A percentile compares a stretch with the other conserved stretches of the same genome.
Conservation (phyloP, 2,329 filamentous ascomycete species). For the Fusarium musae region DNA sequence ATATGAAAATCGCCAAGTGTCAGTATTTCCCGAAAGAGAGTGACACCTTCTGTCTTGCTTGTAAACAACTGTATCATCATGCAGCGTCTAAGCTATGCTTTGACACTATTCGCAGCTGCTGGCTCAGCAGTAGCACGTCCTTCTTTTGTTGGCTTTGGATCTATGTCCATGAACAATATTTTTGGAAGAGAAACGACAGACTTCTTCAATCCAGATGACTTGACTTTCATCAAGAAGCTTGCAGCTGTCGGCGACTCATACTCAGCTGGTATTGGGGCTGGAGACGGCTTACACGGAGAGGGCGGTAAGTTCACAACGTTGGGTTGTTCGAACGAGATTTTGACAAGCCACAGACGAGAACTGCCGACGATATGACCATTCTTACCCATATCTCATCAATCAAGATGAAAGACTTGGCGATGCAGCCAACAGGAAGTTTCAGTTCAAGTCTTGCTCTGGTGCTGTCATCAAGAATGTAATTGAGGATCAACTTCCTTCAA, state of each 20-base stretch:
- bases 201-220: neutral
- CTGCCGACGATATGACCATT: slow-evolving; percentile 17
- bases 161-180: neutral
- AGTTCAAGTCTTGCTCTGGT: neutral
- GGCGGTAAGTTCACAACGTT: neutral
- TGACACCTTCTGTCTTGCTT: neutral
- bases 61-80: neutral
- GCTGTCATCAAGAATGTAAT: neutral
- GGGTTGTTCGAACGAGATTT: no score
- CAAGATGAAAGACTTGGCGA: neutral
- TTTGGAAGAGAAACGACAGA: neutral
- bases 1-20: neutral
- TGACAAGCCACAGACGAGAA: neutral
- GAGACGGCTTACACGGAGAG: neutral
- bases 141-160: neutral
- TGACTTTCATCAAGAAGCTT: neutral
- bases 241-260: slow-evolving; percentile 28
- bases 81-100: neutral
- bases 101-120: neutral
- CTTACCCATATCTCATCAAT: slow-evolving; percentile 9
- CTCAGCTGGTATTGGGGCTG: slow-evolving; percentile 29
- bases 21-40: neutral
- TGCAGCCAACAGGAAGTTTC: neutral
- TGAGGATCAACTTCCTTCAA: neutral
- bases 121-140: neutral